Conservation (phyloP, 2,329 filamentous ascomycete species). For the Alternaria tenuissima region DNA sequence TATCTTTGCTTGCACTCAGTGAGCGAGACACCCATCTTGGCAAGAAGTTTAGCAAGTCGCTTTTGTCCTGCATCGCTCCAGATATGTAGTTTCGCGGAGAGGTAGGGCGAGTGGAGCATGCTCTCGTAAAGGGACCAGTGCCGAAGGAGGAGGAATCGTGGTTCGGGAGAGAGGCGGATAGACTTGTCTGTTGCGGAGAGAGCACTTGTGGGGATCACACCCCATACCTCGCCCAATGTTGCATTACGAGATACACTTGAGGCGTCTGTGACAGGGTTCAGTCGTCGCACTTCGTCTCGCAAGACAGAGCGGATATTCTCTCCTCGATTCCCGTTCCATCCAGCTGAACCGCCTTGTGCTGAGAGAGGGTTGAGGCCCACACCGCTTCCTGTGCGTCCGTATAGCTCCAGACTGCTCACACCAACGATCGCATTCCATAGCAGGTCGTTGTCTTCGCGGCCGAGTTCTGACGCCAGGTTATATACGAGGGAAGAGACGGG, state of each 20-base stretch:
- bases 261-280: slow-evolving; percentile 78
- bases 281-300: slow-evolving; percentile 89
- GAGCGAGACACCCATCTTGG: slow-evolving; percentile 97
- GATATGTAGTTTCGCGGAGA: slow-evolving; percentile 89
- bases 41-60: slow-evolving; percentile 89
- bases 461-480: slow-evolving; percentile 91
- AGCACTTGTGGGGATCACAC: slow-evolving; percentile 89
- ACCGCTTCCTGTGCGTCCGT: slow-evolving; percentile 83
- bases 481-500: slow-evolving; percentile 95
- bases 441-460: slow-evolving; percentile 94
- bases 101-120: slow-evolving; percentile 96
- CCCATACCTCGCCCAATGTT: slow-evolving; percentile 71
- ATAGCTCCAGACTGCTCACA: slow-evolving; percentile 91
- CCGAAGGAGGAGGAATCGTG: slow-evolving; percentile 87
- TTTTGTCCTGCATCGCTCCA: slow-evolving; percentile 93
- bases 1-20: slow-evolving; percentile 95
- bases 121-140: slow-evolving; percentile 99
- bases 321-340: slow-evolving; percentile 83
- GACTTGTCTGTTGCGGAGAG: slow-evolving; percentile 89
- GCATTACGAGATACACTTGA: slow-evolving; percentile 66
- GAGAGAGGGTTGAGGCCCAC: slow-evolving; percentile 70
- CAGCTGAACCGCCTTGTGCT: slow-evolving; percentile 64
- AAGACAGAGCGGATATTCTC: slow-evolving; percentile 85
- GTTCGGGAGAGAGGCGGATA: slow-evolving; percentile 92
- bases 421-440: slow-evolving; percentile 96